Evolutionary conservation across 1,139 yeast genomes (phyloP).

Genomic region (Scheffersomyces segobiensis): DNA sequence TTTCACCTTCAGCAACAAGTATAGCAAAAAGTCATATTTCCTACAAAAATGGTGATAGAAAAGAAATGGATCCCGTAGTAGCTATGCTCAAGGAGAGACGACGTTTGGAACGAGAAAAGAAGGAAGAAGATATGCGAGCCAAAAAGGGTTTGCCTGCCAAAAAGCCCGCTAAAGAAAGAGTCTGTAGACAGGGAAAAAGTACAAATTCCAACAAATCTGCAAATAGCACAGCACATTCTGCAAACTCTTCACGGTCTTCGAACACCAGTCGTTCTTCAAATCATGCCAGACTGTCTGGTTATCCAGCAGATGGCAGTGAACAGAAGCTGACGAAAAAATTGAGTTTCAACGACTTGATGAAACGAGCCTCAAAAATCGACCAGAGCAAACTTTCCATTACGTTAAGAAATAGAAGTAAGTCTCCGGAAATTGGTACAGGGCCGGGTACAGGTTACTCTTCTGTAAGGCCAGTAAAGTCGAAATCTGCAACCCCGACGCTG

Average conservation of each 20-base stretch:
- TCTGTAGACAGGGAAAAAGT: background rate
- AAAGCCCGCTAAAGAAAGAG: constrained; percentile 5
- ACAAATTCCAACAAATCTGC: background rate
- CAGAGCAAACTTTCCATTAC: constrained; percentile 40
- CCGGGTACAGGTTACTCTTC: background rate
- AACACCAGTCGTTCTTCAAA: background rate
- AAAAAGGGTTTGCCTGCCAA: constrained; percentile 36
- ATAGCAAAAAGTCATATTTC: background rate
- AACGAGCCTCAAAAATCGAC: constrained; percentile 62
- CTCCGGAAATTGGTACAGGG: constrained; percentile 23
- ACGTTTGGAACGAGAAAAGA: constrained; percentile 52
- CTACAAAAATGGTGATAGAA: constrained; percentile 1
- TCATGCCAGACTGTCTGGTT: background rate
- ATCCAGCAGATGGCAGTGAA: background rate
- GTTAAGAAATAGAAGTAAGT: constrained; percentile 31
- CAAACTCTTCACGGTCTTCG: background rate
- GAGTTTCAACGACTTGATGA: constrained; percentile 68
- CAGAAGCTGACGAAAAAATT: constrained; percentile 39
- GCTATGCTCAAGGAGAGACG: constrained; percentile 66
- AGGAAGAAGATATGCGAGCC: constrained; percentile 31
- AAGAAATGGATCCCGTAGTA: constrained; percentile 51
- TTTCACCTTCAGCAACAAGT: background rate
- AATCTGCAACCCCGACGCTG: background rate
- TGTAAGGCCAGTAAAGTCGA: background rate
- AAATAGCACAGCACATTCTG: background rate